Base-by-base conservation (phyloP, 2,329 filamentous ascomycete species). In the Aureobasidium melanogenum region DNA sequence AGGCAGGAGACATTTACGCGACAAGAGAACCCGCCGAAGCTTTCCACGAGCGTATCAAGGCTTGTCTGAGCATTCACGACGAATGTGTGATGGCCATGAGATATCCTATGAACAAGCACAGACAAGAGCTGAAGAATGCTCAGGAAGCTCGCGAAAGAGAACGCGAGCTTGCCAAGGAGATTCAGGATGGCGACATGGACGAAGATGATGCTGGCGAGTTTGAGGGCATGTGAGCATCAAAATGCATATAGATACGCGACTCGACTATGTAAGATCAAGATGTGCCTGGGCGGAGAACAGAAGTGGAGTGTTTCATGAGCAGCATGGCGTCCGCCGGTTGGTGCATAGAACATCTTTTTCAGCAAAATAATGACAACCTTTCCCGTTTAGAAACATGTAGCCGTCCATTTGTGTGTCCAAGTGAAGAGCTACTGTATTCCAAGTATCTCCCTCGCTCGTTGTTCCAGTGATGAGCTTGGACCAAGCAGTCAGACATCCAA, bases 61-160 rank as follows among this genome's bases (percentile, higher is more conserved):
- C 94, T 46, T 96, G 94, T 74, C 81, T 99, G 69, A 85, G 87
- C 61, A 83, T 99, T 65, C 92, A 97, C 71, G 94, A 99, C 70
- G 94, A 99, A 79, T 97, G 93, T 72, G 92, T 99, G 70, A 97
- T 96, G 89, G 93, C 94, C 28, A 99, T 99, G 94, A 86, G 94
- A 60, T 99, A 97, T 77, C 94, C 94, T 2, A 97, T 97, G 93
- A 97, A 99, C 79, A 94, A 97, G 76, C 94, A 99, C 77, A 86
- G 94, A 19, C 82, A 97, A 61, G 94, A 99, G 77, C 83, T 99
- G 61, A 97, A 97, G 84, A 97, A 96, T 70, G 94, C 94, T 0
- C 93, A 97, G 75, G 95, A 99, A 77, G 94, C 94, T n/a, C 84
- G 94, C 55, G 94, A 99, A 75, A 84, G 94, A 22, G 94, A 99